Base-by-base conservation (phyloP, 2,329 filamentous ascomycete genomes). In the Ophiosphaerella narmari region DNA sequence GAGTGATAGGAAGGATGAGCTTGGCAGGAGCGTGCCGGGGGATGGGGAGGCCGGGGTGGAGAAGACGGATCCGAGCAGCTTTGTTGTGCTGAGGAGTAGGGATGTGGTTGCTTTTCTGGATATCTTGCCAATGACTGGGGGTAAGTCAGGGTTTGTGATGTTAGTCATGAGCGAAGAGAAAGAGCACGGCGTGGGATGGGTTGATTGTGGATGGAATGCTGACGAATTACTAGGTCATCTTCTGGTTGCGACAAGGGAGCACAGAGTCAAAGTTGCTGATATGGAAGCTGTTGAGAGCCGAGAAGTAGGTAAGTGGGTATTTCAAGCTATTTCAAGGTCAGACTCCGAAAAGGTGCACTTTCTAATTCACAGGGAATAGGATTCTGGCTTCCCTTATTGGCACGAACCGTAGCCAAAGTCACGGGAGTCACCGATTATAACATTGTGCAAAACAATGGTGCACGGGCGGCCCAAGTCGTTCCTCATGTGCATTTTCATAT, bases 401-500 rank as follows among this genome's bases (percentile, higher is more conserved):
- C 88, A 14, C 78, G 83, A 16, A 89, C 89, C 0, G 80, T 96
- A 33, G 82, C 85, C 29, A 80, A 79, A 43, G 84, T 86, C 0
- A 89, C 87, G 2, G 88, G 86, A 8, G 83, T 90, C 1, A 80
- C 80, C 43, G 92, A 97, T 75, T 97, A 93, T 88, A 99, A 99
- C 73, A 86, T 97, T 26, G 90, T 97, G 47, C 93, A 97, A 77
- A 97, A 97, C 71, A 97, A 97, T 63, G 91, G 82, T 13, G 86
- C 86, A 3, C 85, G 91, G 29, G 93, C 93, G 2, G 91, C 91
- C 2, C 93, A 97, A 76, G 91, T 96, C 13, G 91, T 97, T 2
- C 88, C 89, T 18, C 93, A 97, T 73, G 87, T 95, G 41, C 93
- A 99, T 73, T 97, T 95, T 71, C 94, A 99, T 65, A 82, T 97